Base-by-base conservation (phyloP, 208 protist genomes). In the Crithidia fasciculata region DNA sequence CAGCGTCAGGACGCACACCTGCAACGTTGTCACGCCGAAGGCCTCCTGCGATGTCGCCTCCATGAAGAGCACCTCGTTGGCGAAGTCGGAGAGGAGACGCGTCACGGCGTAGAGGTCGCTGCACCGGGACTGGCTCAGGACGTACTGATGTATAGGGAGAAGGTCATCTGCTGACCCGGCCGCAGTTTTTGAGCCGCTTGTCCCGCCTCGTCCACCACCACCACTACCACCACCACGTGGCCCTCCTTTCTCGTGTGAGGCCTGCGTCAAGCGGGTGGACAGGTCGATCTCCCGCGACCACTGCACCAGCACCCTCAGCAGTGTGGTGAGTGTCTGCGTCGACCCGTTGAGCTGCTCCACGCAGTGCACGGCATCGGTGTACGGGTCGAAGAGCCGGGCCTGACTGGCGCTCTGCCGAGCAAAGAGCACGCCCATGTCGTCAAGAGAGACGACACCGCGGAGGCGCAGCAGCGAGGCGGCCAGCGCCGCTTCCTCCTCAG, bases 61-160 rank as follows among this genome's bases (percentile, higher is more conserved):
- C 72, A 93, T 86, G 68, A 95, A 90, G 43, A 82, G 74, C 45
- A 81, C 54, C 70, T 90, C 81, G 28, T 61, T 78, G 10, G 83
- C 81, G 18, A 94, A 84, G 76, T 96, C 92, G 5, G 80, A 81
- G 36, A 96, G 80, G 47, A 96, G 55, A 53, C 80, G 86, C 37
- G 82, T 81, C 39, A 91, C 83, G 18, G 87, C 85, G 72, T 87
- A 91, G 47, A 94, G 69, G 58, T 84, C 66, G 2, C 41, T 49
- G 53, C 89, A 68, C 49, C 60, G 78, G 43, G 85, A 82, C 49
- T 90, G 86, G 41, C 85, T 86, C 12, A 96, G 78, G 5, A 95
- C 85, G 78, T 93, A 96, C 69, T 94, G 87, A 60, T 96, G 84
- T 61, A 96, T 96, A 40, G 92, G 92, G 54, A 96, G 74, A 57